phyloP scores from a whole-genome alignment of 139 green algal species.

The Chlamydomonas schloesseri region DNA sequence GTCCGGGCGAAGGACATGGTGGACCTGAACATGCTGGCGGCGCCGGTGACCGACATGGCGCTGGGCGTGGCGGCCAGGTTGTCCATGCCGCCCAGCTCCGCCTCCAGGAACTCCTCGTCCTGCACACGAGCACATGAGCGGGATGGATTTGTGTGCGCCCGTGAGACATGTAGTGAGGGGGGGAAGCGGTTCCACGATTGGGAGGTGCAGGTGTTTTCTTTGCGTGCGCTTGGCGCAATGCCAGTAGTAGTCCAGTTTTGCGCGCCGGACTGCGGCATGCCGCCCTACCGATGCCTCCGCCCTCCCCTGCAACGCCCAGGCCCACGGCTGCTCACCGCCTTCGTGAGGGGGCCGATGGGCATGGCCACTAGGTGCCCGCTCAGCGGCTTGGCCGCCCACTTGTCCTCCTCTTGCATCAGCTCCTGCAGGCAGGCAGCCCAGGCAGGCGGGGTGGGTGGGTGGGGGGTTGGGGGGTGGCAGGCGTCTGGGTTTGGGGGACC shows the following conservation, averaged over 20 bases:
- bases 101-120: conserved; percentile 38
- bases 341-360: conserved; percentile 26
- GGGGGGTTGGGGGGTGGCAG: no score
- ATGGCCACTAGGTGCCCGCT: background rate
- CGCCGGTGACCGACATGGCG: background rate
- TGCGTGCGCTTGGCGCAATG: no score
- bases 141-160: no score
- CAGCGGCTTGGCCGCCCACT: background rate
- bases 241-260: no score
- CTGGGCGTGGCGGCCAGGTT: background rate
- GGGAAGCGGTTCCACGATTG: no score
- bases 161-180: background rate
- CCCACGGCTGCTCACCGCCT: conserved; percentile 11
- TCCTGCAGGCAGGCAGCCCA: background rate
- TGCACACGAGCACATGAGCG: no score
- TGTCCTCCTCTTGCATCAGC: conserved; percentile 15
- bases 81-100: conserved; percentile 35
- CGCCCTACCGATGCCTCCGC: background rate
- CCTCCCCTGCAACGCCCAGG: background rate
- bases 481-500: no score
- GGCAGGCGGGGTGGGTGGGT: no score
- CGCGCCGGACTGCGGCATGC: no score
- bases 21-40: no score
- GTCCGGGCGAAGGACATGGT: no score
- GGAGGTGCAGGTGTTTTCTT: no score